Base-by-base conservation (phyloP, 2,329 filamentous ascomycete genomes). In the Zymoseptoria pseudotritici region DNA sequence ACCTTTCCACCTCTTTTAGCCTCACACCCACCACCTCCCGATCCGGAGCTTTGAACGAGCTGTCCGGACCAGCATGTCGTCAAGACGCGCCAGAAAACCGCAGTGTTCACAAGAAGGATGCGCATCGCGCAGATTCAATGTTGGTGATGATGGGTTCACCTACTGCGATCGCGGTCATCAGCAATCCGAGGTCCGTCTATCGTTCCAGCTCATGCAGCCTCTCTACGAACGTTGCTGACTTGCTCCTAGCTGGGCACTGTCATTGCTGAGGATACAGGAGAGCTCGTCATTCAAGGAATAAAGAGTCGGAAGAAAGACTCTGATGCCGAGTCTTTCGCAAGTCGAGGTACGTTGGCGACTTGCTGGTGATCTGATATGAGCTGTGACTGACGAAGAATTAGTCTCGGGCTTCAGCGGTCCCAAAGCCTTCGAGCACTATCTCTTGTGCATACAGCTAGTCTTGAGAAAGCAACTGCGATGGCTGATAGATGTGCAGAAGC, bases 381-480 rank as follows among this genome's bases (percentile, higher is more conserved):
- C 29, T 57, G 54, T 24, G 9, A 50, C 53, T 57, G 57, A 62
- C 60, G 52, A 51, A 11, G 5, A 21, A 19, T 54, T 51, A 63
- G 61, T 50, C 31, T 61, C 67, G 46, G 81, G 74, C 59, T 79
- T 80, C 67, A 78, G 73, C 5, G 92, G 92, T 50, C 79, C 83
- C 53, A 81, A 84, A 57, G 93, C 88, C 13, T 84, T 86, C 64
- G 84, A 88, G 63, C 82, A 97, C 22, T 97, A 90, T 72, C 79
- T 97, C 42, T 88, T 96, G 71, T 88, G 85, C 64, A 83, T 95
- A 61, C 93, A 97, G 74, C 79, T 96, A 31, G 82, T 97, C 54
- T 77, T 99, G 26, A 86, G 91, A 72, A 90, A 88, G 70, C 93
- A 97, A 77, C 77, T 90, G 17, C 76, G 83, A 69, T 92, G 87